Conservation (phyloP, 768 basidiomycete genomes). For the Paxillus rubicundulus region DNA sequence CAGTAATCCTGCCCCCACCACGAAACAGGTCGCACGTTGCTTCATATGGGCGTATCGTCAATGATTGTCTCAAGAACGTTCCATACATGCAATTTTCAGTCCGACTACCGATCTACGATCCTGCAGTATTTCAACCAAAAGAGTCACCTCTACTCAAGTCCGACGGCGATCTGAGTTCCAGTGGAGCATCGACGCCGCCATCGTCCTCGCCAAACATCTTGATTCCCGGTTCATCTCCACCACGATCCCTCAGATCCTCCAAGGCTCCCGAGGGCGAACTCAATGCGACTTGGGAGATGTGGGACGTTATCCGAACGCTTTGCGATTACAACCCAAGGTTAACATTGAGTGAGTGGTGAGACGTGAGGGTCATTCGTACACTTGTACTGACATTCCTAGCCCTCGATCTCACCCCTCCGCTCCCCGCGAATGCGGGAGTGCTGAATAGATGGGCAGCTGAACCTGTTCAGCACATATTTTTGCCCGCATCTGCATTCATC, state of each 20-base stretch:
- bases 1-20: conserved; percentile 87
- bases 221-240: conserved; percentile 21
- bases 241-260: conserved; percentile 26
- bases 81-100: conserved; percentile 81
- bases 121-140: conserved; percentile 51
- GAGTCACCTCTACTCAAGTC: conserved; percentile 23
- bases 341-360: conserved; percentile 69
- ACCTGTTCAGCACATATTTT: conserved; percentile 82
- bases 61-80: conserved; percentile 65
- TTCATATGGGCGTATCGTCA: conserved; percentile 91
- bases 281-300: conserved; percentile 94
- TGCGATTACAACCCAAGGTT: conserved; percentile 81
- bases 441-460: conserved; percentile 91
- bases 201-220: conserved; percentile 16
- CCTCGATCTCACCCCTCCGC: conserved; percentile 85
- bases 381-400: conserved; percentile 47
- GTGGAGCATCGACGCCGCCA: conserved; percentile 23
- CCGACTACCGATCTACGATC: conserved; percentile 80
- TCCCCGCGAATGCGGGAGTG: conserved; percentile 74
- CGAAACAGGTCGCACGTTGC: conserved; percentile 78
- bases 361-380: conserved; percentile 2
- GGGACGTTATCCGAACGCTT: conserved; percentile 90
- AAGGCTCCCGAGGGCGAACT: conserved; percentile 53
- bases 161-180: conserved; percentile 29
- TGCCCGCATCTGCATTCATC: conserved; percentile 90